Percentiles rank a stretch among this genome's conserved stretches.
These are phyloP conservation scores for Aspergillus tubingensis DNA, from an alignment of 2,329 filamentous ascomycete species.

Conservation along the genomic window DNA sequence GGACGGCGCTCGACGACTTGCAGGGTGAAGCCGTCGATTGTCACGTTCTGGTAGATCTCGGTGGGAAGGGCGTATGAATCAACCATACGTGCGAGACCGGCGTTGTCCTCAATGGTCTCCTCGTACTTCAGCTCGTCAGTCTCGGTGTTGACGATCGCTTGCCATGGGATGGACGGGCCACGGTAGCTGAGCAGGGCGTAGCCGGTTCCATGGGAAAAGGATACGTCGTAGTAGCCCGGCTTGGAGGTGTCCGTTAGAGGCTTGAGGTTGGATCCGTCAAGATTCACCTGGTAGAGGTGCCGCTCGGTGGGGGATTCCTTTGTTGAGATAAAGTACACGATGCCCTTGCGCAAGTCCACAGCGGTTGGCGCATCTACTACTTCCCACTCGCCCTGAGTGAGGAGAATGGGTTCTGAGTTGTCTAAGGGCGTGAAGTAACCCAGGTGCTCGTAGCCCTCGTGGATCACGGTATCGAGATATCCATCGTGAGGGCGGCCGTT, in stretches of 20 bases:
- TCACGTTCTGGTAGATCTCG: constrained; percentile 78
- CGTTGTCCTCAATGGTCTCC: constrained; percentile 76
- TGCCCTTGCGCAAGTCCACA: constrained; percentile 78
- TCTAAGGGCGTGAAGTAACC: constrained; percentile 92
- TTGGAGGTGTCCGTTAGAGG: constrained; percentile 72
- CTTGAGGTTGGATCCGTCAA: constrained; percentile 73
- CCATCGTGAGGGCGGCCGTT: constrained; percentile 80
- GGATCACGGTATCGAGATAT: constrained; percentile 87
- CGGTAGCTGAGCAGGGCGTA: constrained; percentile 83
- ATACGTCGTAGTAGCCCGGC: constrained; percentile 77
- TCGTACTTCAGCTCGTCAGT: constrained; percentile 66
- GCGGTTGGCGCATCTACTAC: constrained; percentile 82
- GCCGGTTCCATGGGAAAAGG: constrained; percentile 79
- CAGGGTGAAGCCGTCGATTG: constrained; percentile 74
- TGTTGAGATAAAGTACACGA: constrained; percentile 88
- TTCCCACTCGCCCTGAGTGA: constrained; percentile 91
- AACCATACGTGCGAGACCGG: constrained; percentile 66
- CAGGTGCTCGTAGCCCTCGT: constrained; percentile 85
- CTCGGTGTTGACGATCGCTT: constrained; percentile 84
- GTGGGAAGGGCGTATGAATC: constrained; percentile 79
- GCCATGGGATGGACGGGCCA: constrained; percentile 85
- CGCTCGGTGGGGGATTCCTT: constrained; percentile 86
- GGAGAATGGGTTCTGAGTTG: constrained; percentile 74
- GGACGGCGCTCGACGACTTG: constrained; percentile 82
- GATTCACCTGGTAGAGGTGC: constrained; percentile 84